Evolutionary conservation across 345 rosid genomes (phyloP), one percentile per base, ranked within the genome.

Genomic region (Erucastrum elatum): DNA sequence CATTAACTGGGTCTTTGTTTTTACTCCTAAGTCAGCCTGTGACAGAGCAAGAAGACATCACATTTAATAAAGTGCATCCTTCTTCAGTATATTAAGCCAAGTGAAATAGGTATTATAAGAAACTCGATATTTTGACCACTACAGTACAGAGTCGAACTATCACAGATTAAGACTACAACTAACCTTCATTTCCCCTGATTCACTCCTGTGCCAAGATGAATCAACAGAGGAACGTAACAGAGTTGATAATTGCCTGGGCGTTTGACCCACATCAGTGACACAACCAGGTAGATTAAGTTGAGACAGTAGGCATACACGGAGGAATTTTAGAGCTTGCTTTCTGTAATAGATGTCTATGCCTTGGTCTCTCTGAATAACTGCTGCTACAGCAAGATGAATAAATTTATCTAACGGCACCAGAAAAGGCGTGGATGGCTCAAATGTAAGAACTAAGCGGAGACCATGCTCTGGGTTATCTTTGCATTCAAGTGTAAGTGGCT

Each of bases 381-480:
- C 94, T 70, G 89, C 87, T 51, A 94, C 97, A 70, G 98, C 98
- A 81, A 94, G 95, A 90, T 91, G 91, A 77, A 94, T 88, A 83
- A 88, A 92, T 81, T 94, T 88, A 77, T 94, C 98, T 75, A 94
- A 53, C 37, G 98, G 97, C 73, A 94, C 98, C 87, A 92, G 81
- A 89, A 94, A 92, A 12, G 98, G 95, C 55, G 97, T 94, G 3
- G 97, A 82, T 39, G 98, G 98, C 86, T 90, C 94, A 89, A 94
- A 94, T 3, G 97, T 92, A 64, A 94, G 95, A 84, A 94, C 91
- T 85, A 94, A 85, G 64, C 98, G 97, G 67, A 94, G 94, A 73
- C 98, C 98, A 65, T 94, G 98, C 83, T 94, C 98, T 35, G 98
- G 98, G 41, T 90, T 91, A 84, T 95, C 99, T 83, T 95, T 95